phyloP scores from a whole-genome alignment of 1,284 basidiomycete species.

The Quambalaria eucalypti region DNA sequence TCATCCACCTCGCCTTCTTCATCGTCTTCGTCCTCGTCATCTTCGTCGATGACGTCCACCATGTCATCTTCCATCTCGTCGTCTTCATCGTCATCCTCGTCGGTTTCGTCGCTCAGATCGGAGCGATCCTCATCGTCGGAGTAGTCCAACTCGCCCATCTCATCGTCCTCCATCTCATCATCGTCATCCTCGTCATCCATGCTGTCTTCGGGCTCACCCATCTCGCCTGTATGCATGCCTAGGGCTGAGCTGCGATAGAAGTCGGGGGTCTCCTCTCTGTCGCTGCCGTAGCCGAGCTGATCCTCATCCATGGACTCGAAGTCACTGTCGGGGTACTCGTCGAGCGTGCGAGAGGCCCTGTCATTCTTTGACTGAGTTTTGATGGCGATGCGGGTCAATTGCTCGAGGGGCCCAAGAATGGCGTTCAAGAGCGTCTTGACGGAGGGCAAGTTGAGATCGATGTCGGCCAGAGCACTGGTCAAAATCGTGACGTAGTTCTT shows the following conservation, averaged over 20 bases:
- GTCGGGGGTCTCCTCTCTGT: slow-evolving; percentile 78
- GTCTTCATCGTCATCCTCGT: slow-evolving; percentile 34
- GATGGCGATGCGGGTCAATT: slow-evolving; percentile 89
- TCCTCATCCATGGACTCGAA: slow-evolving; percentile 51
- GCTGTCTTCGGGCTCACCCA: slow-evolving; percentile 26
- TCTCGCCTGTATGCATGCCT: slow-evolving; percentile 66
- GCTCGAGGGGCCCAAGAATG: slow-evolving; percentile 79
- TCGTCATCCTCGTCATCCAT: slow-evolving; percentile 82
- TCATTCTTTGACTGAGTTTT: slow-evolving; percentile 50
- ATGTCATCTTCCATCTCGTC: slow-evolving; percentile 12
- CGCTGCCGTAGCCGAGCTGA: slow-evolving; percentile 48
- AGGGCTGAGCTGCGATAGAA: slow-evolving; percentile 92
- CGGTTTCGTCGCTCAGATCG: slow-evolving; percentile 47
- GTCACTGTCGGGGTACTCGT: background rate
- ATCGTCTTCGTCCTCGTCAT: background rate
- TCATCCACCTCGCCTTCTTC: slow-evolving; percentile 5
- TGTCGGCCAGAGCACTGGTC: slow-evolving; percentile 78
- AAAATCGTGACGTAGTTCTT: slow-evolving; percentile 88
- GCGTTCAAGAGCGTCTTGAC: slow-evolving; percentile 74
- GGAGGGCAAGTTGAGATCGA: slow-evolving; percentile 91
- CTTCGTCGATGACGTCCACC: slow-evolving; percentile 13
- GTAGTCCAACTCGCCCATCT: slow-evolving; percentile 74
- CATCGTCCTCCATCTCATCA: slow-evolving; percentile 77
- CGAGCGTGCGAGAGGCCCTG: background rate
- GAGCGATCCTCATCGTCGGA: slow-evolving; percentile 80